A percentile compares a stretch with the other conserved stretches of the same genome.
phyloP scores from a whole-genome alignment of 2,329 filamentous ascomycete genomes.

The Colletotrichum kahawae region DNA sequence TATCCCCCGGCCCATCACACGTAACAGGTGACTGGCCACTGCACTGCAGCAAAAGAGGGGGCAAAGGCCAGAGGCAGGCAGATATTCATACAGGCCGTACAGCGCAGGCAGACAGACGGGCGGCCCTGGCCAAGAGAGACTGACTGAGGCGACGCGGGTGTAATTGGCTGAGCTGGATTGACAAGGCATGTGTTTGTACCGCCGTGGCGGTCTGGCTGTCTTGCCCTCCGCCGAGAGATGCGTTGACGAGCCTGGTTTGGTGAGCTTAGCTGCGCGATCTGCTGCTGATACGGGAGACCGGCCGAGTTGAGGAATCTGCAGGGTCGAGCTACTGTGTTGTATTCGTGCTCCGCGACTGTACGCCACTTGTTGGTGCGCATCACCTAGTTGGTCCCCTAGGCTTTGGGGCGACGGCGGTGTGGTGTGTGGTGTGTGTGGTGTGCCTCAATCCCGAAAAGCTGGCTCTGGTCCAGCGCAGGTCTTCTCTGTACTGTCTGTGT shows the following conservation, averaged over 20 bases:
- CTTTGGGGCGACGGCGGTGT: background rate
- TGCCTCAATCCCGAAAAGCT: background rate
- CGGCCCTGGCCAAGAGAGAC: background rate
- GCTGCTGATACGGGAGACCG: background rate
- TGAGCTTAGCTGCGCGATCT: background rate
- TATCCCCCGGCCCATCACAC: constrained; percentile 17
- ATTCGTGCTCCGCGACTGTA: background rate
- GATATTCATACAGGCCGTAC: background rate
- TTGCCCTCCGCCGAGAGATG: constrained; percentile 9
- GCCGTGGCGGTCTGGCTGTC: constrained; percentile 7
- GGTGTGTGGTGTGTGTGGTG: background rate
- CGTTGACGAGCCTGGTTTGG: background rate
- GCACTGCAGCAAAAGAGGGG: background rate
- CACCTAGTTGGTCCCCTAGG: background rate
- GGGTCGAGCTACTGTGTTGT: constrained; percentile 7
- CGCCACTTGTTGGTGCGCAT: background rate
- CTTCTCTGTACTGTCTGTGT: background rate
- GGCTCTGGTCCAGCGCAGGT: background rate
- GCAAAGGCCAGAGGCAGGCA: background rate
- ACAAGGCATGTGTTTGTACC: constrained; percentile 9
- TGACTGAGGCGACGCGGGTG: constrained; percentile 1
- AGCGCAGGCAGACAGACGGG: background rate
- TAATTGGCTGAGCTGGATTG: background rate
- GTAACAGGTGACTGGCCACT: constrained; percentile 7
- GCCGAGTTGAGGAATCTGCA: constrained; percentile 14